phyloP scores from a whole-genome alignment of 768 basidiomycete species.

The Phylloporus sp. region DNA sequence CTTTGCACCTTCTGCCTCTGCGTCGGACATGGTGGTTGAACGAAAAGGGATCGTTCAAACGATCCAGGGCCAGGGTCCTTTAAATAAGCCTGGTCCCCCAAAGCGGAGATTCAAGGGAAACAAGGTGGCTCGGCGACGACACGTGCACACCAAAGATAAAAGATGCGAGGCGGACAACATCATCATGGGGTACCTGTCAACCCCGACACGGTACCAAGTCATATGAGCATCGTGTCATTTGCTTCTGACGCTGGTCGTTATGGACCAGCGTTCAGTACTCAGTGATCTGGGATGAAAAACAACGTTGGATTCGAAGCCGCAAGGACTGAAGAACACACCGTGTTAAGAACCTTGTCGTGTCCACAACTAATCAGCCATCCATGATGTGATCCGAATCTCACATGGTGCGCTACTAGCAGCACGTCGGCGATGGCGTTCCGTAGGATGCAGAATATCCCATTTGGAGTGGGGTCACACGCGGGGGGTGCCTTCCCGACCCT shows the following conservation, averaged over 20 bases:
- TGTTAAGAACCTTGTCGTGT: not conserved
- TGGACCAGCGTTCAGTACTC: too few species aligned
- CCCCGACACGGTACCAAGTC: too few species aligned
- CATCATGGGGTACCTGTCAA: not conserved
- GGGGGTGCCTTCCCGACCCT: not conserved
- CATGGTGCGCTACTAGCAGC: not conserved
- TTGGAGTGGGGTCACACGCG: not conserved
- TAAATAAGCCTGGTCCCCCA: not conserved
- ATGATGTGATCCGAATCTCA: not conserved
- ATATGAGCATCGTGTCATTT: too few species aligned
- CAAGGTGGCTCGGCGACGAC: not conserved
- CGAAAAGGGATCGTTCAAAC: not conserved
- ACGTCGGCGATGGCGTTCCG: not conserved
- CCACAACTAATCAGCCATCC: not conserved
- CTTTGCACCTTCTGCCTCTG: constrained; percentile 17
- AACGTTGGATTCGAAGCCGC: too few species aligned
- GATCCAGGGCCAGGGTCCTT: not conserved
- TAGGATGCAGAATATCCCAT: not conserved
- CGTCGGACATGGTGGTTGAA: constrained; percentile 19
- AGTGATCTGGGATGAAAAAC: too few species aligned
- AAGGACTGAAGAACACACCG: too few species aligned
- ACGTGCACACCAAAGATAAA: not conserved
- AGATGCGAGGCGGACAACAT: not conserved
- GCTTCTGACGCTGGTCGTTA: too few species aligned
- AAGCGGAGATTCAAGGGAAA: not conserved